Conservation (phyloP, 2,329 filamentous ascomycete genomes). For the Ilyonectria destructans region DNA sequence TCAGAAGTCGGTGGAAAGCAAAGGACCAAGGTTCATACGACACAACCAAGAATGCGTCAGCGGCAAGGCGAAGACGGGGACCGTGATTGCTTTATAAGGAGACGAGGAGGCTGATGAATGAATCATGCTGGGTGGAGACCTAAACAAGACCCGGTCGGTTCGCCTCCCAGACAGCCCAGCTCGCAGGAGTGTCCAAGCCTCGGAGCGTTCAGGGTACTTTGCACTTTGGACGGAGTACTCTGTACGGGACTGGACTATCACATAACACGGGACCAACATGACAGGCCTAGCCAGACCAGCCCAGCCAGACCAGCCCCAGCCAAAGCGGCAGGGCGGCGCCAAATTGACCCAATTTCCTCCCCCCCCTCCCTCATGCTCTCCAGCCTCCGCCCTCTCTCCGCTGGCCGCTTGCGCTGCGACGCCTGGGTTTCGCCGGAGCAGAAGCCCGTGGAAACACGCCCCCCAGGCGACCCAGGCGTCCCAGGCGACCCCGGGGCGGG, state of each 20-base stretch:
- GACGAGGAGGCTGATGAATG: conserved; percentile 51
- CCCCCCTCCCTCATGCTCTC: conserved; percentile 10
- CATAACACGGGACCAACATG: conserved; percentile 30
- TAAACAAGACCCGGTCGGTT: conserved; percentile 40
- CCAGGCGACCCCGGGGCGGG: conserved; percentile 38
- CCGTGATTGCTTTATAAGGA: conserved; percentile 46
- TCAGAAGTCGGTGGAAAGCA: conserved; percentile 35
- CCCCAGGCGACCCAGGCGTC: conserved; percentile 30
- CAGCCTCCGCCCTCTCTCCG: conserved; percentile 27
- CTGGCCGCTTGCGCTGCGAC: conserved; percentile 32
- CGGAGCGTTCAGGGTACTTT: conserved; percentile 11
- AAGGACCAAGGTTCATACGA: conserved; percentile 39
- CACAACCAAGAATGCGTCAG: conserved; percentile 36
- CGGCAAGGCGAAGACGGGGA: conserved; percentile 32
- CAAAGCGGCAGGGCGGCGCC: conserved; percentile 27
- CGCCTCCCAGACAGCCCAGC: conserved; percentile 41
- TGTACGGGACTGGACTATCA: not conserved
- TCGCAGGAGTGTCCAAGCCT: conserved; percentile 21
- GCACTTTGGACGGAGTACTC: conserved; percentile 9
- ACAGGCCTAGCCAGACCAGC: conserved; percentile 24
- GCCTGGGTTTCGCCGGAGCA: conserved; percentile 19
- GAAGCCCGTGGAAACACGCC: conserved; percentile 44
- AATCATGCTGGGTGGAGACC: conserved; percentile 51
- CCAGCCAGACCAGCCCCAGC: conserved; percentile 3
- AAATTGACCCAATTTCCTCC: conserved; percentile 35